phyloP scores from a whole-genome alignment of 176 grass and related monocot species.

The Eragrostis curvula region DNA sequence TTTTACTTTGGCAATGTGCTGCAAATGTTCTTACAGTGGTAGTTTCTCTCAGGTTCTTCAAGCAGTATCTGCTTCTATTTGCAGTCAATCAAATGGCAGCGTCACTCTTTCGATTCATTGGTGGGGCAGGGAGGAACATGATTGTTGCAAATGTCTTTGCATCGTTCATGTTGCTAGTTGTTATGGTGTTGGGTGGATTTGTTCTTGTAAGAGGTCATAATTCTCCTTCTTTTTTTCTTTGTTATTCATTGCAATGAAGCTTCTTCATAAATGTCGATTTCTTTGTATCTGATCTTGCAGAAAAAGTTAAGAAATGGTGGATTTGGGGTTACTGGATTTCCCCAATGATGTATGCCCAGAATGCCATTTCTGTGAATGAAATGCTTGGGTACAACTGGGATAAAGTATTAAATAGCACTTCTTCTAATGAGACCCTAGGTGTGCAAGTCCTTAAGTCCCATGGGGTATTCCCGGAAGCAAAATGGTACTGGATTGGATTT shows the following conservation, averaged over 20 bases:
- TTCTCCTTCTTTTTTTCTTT: background rate
- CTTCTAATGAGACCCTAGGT: slow-evolving; percentile 52
- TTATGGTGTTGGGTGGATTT: slow-evolving; percentile 84
- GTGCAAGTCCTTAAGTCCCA: slow-evolving; percentile 58
- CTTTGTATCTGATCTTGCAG: slow-evolving; percentile 43
- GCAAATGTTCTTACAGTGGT: slow-evolving; percentile 29
- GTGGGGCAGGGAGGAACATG: slow-evolving; percentile 64
- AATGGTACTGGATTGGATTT: slow-evolving; percentile 94
- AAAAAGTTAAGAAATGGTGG: slow-evolving; percentile 95
- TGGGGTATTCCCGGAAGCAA: slow-evolving; percentile 84
- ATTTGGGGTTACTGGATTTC: slow-evolving; percentile 99
- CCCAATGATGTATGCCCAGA: slow-evolving; percentile 91
- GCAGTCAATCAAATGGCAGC: slow-evolving; percentile 77
- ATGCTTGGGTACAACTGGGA: slow-evolving; percentile 82
- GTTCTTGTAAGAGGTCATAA: slow-evolving; percentile 71
- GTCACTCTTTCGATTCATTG: slow-evolving; percentile 73
- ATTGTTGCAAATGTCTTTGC: slow-evolving; percentile 80
- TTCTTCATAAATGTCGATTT: slow-evolving; percentile 6
- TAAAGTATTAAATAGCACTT: slow-evolving; percentile 43
- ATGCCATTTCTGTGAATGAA: slow-evolving; percentile 81
- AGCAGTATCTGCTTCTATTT: slow-evolving; percentile 81
- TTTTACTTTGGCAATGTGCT: background rate
- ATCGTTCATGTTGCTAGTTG: slow-evolving; percentile 71
- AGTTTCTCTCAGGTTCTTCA: slow-evolving; percentile 62
- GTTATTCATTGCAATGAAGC: background rate